Evolutionary conservation across 1,284 basidiomycete genomes (phyloP), one percentile per base, ranked within the genome.

Genomic region (Wallemia hederae): DNA sequence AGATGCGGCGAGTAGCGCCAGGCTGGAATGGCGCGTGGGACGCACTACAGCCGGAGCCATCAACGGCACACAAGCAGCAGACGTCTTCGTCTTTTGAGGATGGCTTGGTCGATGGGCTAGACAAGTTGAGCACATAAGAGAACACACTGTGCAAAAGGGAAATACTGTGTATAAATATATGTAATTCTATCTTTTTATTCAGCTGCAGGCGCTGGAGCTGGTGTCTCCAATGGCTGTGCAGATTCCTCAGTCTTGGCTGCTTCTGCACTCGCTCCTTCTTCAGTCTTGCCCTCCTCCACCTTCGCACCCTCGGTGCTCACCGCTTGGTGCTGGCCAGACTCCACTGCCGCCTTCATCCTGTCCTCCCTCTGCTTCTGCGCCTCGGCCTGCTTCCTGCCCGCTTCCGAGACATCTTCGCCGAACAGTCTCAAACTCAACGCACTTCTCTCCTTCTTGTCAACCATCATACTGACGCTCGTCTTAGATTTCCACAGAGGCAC

Each of bases 401-500:
- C 74, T 2, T 74, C 71, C 0, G 81, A 83, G 60, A 86, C 72
- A 65, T 88, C 85, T 62, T 78, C 75, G 2, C 79, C 82, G 66
- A 83, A 89, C n/a, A 89, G 71, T 3, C 85, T 79, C 60, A 86
- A 70, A 65, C 82, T 84, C 65, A 88, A 70, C 0, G 85, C 85
- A 67, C 85, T 80, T 62, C 5, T 94, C 31, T 88, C 85, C 66
- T 83, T 83, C 71, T 94, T 96, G 71, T 94, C 88, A 62, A 92
- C 80, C 84, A 96, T 89, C 61, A 94, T 74, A 2, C 82, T 80
- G 62, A 91, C 70, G 1, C 85, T 89, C 19, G 81, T 78, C 63
- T 81, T 82, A 1, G 86, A 88, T 71, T 85, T 88, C 91, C 90
- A 96, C 59, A 94, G 77, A 0, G 91, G 89, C 22, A 94, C 72